These are phyloP conservation scores for Globisporangium polare DNA, from an alignment of 352 stramenopile species.

Conservation along the genomic window DNA sequence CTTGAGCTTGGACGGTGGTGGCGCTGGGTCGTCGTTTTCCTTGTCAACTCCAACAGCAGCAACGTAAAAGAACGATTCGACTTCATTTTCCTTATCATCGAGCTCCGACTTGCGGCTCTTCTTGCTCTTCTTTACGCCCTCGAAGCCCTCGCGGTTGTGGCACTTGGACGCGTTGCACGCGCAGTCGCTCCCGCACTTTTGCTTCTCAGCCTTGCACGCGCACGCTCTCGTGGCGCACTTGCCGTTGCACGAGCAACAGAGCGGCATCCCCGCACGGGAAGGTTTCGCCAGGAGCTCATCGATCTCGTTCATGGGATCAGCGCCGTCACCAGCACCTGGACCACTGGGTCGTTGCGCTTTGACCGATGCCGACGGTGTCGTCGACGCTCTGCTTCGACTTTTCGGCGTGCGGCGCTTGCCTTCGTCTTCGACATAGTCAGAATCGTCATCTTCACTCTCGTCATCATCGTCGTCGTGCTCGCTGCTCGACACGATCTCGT, in stretches of 20 bases:
- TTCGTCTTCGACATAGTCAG: constrained; percentile 66
- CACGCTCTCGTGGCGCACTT: constrained; percentile 76
- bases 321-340: no score
- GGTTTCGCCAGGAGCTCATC: constrained; percentile 43
- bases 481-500: constrained; percentile 52
- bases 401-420: constrained; percentile 12
- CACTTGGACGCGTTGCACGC: constrained; percentile 57
- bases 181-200: constrained; percentile 40
- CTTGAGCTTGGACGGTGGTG: constrained; percentile 12
- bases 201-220: constrained; percentile 45
- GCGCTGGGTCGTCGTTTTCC: constrained; percentile 17
- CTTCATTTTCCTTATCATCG: constrained; percentile 32
- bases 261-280: constrained; percentile 20
- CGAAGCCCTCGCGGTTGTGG: constrained; percentile 34
- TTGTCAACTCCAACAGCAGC: constrained; percentile 14
- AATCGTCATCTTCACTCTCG: constrained; percentile 39
- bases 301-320: constrained; percentile 50
- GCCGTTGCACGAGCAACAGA: constrained; percentile 63
- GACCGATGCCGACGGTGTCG: not conserved
- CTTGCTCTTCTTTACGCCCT: constrained; percentile 22
- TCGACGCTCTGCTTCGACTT: not conserved
- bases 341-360: not conserved
- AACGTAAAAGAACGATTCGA: constrained; percentile 30
- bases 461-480: constrained; percentile 36
- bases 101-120: constrained; percentile 17